A percentile compares a stretch with the other conserved stretches of the same genome.
Conservation (phyloP, 2,329 filamentous ascomycete genomes). For the Colletotrichum scovillei region DNA sequence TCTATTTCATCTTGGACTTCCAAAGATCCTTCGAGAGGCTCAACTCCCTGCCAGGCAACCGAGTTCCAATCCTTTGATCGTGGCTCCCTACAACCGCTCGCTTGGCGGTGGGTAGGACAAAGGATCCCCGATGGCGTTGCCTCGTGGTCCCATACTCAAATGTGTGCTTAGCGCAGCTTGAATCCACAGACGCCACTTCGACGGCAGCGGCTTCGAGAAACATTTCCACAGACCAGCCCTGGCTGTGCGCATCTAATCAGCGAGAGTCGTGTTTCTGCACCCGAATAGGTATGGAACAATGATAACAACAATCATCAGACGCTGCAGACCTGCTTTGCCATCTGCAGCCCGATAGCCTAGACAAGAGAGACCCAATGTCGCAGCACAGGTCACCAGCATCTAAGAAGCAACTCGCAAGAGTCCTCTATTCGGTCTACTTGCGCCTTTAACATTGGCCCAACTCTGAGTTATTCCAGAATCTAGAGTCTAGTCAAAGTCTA, state of each 20-base stretch:
- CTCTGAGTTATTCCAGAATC: background rate
- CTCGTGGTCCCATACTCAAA: background rate
- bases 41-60: background rate
- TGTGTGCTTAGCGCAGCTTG: background rate
- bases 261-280: constrained; percentile 20
- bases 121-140: background rate
- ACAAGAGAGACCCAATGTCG: background rate
- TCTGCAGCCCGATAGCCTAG: background rate
- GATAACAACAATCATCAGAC: background rate
- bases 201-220: constrained; percentile 13
- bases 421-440: background rate
- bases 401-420: background rate
- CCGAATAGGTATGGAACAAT: background rate
- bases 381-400: background rate
- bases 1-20: background rate
- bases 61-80: background rate
- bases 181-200: constrained; percentile 2
- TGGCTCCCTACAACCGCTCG: background rate
- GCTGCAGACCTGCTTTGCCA: background rate
- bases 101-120: background rate
- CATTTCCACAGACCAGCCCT: constrained; percentile 9
- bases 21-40: background rate
- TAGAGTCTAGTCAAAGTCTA: background rate
- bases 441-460: background rate
- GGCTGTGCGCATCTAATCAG: constrained; percentile 20